Percentiles rank a stretch among this genome's conserved stretches.
Conservation (phyloP, 345 rosid genomes). For the Salix caprea region DNA sequence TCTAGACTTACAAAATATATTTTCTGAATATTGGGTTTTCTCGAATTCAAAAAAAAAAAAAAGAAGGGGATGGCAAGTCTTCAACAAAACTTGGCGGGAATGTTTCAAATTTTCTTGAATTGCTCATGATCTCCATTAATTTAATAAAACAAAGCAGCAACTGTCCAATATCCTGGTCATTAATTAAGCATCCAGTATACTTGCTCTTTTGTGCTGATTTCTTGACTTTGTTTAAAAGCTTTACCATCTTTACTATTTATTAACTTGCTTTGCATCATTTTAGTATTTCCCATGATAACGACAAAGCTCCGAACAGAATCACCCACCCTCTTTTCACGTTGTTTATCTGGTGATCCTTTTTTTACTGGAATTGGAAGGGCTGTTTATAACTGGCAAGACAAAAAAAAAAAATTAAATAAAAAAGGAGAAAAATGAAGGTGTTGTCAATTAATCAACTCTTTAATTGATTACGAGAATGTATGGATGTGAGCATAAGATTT, state of each 20-base stretch:
- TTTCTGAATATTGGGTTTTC: no score
- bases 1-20: accelerated
- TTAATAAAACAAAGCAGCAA: neutral
- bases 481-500: neutral
- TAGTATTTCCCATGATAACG: slow-evolving; percentile 20
- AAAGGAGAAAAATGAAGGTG: neutral
- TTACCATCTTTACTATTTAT: slow-evolving; percentile 15
- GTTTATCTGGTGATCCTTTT: neutral
- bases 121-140: neutral
- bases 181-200: neutral
- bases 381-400: neutral
- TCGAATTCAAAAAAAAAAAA: no score
- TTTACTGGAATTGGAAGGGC: no score
- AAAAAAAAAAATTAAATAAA: no score
- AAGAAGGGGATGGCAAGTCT: neutral
- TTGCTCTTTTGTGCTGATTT: slow-evolving; percentile 1
- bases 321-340: no score
- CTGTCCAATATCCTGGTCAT: neutral
- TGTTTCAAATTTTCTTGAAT: neutral
- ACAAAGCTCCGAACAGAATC: slow-evolving; percentile 13
- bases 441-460: neutral
- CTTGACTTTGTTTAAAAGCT: slow-evolving; percentile 28
- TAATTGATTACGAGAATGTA: neutral
- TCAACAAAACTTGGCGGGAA: slow-evolving; percentile 1
- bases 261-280: slow-evolving; percentile 15